These are phyloP conservation scores for Microstroma glucosiphilum DNA, from an alignment of 1,284 basidiomycete genomes.

Conservation along the genomic window DNA sequence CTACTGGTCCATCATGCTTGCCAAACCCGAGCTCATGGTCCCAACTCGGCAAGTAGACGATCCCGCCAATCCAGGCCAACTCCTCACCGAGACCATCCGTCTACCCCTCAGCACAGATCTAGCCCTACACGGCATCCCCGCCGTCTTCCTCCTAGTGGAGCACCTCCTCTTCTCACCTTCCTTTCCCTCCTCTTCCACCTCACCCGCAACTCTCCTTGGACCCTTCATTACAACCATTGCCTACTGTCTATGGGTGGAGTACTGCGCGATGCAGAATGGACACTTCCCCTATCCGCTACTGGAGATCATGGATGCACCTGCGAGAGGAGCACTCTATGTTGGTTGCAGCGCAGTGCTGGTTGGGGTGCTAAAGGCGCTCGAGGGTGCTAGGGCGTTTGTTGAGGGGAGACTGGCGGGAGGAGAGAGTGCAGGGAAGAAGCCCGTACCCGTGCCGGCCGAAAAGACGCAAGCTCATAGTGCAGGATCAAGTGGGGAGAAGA, in stretches of 20 bases:
- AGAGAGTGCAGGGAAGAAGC: too few species aligned
- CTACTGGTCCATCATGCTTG: slow-evolving; percentile 29
- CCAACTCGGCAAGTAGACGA: slow-evolving; percentile 24
- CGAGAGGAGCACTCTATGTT: too few species aligned
- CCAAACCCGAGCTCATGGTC: slow-evolving; percentile 28
- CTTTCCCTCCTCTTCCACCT: neutral
- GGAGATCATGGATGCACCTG: slow-evolving; percentile 13
- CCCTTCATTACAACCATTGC: neutral
- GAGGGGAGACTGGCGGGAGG: neutral
- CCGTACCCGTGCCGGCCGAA: too few species aligned
- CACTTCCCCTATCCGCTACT: slow-evolving; percentile 33
- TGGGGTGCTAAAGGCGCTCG: too few species aligned
- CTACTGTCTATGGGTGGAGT: slow-evolving; percentile 26
- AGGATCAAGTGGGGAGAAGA: too few species aligned
- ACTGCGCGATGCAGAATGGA: slow-evolving; percentile 29
- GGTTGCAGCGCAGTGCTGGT: too few species aligned
- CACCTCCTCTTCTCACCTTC: slow-evolving; percentile 12
- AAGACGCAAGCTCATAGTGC: too few species aligned
- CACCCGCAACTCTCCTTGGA: slow-evolving; percentile 1
- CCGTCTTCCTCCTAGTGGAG: slow-evolving; percentile 27
- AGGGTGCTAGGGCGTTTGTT: neutral
- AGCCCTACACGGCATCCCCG: slow-evolving; percentile 33
- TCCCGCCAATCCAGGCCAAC: slow-evolving; percentile 29
- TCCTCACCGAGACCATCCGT: slow-evolving; percentile 21
- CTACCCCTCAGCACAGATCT: slow-evolving; percentile 30